These are phyloP conservation scores for Elasticomyces elasticus DNA, from an alignment of 495 filamentous ascomycete species.

Conservation along the genomic window DNA sequence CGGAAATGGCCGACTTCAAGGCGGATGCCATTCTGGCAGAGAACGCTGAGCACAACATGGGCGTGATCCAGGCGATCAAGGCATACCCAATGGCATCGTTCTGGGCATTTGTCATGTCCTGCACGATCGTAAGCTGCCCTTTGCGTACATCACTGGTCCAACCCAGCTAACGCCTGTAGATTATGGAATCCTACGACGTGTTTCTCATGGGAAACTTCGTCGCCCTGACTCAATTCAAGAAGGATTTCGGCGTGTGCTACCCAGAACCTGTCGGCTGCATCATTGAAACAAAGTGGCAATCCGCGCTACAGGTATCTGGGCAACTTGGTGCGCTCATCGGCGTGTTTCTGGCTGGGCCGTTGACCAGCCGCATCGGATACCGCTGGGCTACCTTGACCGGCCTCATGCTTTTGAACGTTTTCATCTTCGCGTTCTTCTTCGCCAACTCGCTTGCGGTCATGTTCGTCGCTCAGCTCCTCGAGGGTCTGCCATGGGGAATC, in stretches of 20 bases:
- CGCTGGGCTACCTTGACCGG: conserved; percentile 16
- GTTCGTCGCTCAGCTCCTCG: conserved; percentile 23
- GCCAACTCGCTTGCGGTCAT: conserved; percentile 19
- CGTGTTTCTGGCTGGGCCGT: conserved; percentile 20
- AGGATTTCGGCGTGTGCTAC: conserved; percentile 14
- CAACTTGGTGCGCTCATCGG: conserved; percentile 25
- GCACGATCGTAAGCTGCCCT: conserved; percentile 19
- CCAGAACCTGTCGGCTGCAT: background rate
- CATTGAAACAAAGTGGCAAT: conserved; percentile 20
- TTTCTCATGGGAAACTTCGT: conserved; percentile 25
- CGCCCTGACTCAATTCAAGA: conserved; percentile 19
- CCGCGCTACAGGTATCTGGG: conserved; percentile 16
- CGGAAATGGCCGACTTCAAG: conserved; percentile 17
- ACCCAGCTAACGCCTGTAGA: conserved; percentile 16
- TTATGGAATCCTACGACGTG: conserved; percentile 27
- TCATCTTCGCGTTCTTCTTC: conserved; percentile 28
- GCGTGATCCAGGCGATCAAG: conserved; percentile 19
- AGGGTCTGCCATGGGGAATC: conserved; percentile 27
- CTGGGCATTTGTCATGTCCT: conserved; percentile 26
- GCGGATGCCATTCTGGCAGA: conserved; percentile 23
- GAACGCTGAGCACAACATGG: conserved; percentile 24
- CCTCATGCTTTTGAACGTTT: conserved; percentile 25
- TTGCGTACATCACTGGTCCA: background rate
- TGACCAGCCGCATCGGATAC: conserved; percentile 25
- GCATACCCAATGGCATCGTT: conserved; percentile 26